Conservation (phyloP, 176 grass and related monocot species). For the Pontederia crassipes region DNA sequence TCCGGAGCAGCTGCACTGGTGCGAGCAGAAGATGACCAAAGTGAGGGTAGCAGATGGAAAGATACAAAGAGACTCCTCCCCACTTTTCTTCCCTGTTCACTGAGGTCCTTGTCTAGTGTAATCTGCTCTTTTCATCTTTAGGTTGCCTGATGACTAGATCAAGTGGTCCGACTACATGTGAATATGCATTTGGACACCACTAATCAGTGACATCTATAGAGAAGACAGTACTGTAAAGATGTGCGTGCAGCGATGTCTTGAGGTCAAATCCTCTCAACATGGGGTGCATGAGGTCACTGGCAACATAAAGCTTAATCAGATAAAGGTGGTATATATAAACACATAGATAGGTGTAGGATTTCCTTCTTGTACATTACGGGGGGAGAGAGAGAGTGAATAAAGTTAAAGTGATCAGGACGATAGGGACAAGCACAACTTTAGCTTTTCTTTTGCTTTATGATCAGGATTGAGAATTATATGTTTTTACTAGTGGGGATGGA, state of each 20-base stretch:
- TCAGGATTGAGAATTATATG: background rate
- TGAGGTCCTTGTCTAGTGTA: constrained; percentile 26
- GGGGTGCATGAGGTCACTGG: constrained; percentile 37
- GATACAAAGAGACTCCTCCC: constrained; percentile 65
- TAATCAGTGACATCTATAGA: constrained; percentile 23
- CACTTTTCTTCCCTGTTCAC: constrained; percentile 77
- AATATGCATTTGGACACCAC: constrained; percentile 26
- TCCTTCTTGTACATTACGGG: constrained; percentile 8
- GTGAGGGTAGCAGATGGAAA: constrained; percentile 42
- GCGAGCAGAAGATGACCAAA: constrained; percentile 83
- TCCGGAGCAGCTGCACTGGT: constrained; percentile 84
- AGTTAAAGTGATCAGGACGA: constrained; percentile 45
- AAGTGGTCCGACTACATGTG: constrained; percentile 23
- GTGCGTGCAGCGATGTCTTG: constrained; percentile 21
- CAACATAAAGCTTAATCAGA: no score
- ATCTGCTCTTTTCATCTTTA: constrained; percentile 25
- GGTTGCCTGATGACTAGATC: constrained; percentile 46
- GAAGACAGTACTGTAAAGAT: constrained; percentile 44
- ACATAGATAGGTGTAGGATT: background rate
- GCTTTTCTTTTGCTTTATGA: constrained; percentile 44
- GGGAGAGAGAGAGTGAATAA: constrained; percentile 13
- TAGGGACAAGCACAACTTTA: constrained; percentile 50
- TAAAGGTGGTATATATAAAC: no score
- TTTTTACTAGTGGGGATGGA: no score
- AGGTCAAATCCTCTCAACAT: constrained; percentile 15